These are phyloP conservation scores for Alternaria novae-zelandiae DNA, from an alignment of 2,329 filamentous ascomycete genomes.

Conservation along the genomic window DNA sequence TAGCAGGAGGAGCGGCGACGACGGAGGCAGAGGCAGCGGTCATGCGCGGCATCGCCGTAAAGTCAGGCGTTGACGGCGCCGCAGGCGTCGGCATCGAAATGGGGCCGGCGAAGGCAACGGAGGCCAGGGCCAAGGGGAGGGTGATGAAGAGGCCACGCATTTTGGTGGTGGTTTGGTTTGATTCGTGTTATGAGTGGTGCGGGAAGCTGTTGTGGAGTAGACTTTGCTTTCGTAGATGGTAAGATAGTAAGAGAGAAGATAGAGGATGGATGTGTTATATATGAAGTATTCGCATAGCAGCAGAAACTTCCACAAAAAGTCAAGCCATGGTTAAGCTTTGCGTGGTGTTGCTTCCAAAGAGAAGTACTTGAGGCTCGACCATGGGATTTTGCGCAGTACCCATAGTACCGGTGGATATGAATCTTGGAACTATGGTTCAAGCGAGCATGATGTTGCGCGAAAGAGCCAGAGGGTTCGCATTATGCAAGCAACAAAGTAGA, in stretches of 20 bases:
- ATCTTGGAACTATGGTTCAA: neutral
- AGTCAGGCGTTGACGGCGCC: neutral
- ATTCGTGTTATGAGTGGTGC: neutral
- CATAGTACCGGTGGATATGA: neutral
- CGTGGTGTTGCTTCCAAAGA: rapidly evolving
- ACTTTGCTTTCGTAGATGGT: neutral
- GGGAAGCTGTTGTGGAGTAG: neutral
- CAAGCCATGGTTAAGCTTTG: neutral
- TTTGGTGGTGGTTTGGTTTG: neutral
- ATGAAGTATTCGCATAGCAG: neutral
- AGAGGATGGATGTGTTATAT: neutral
- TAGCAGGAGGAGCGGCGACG: neutral
- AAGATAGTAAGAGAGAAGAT: neutral
- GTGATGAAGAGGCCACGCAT: neutral
- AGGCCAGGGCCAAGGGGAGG: neutral
- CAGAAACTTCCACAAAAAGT: neutral
- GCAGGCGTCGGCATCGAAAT: neutral
- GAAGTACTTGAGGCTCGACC: neutral
- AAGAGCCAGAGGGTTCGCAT: neutral
- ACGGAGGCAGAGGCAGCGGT: neutral
- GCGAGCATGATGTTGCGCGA: neutral
- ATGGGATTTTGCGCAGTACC: neutral
- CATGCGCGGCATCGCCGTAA: neutral
- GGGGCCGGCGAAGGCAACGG: neutral
- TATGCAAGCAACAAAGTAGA: neutral